Evolutionary conservation across 2,329 filamentous ascomycete genomes (phyloP).

Genomic region (Exophiala viscosa): DNA sequence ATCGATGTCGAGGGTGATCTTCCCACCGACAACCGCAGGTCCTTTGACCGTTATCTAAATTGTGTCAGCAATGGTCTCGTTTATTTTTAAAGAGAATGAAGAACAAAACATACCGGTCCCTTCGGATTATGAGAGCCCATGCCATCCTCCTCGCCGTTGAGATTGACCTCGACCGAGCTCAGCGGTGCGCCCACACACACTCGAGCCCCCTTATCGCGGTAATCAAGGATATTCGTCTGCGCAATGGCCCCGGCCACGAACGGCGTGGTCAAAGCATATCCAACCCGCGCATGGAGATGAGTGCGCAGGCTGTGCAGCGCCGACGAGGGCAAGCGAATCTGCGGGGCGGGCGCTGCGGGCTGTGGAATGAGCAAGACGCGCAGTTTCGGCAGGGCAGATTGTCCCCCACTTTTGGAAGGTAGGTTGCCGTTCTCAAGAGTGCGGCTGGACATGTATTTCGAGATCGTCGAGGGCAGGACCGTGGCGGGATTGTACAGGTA

Average conservation of each 20-base stretch:
- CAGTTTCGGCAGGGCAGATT: slow-evolving; percentile 58
- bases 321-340: slow-evolving; percentile 62
- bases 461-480: slow-evolving; percentile 11
- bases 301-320: slow-evolving; percentile 77
- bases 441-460: slow-evolving; percentile 42
- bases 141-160: slow-evolving; percentile 43
- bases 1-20: slow-evolving; percentile 17
- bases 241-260: slow-evolving; percentile 84
- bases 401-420: slow-evolving; percentile 57
- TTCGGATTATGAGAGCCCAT: slow-evolving; percentile 41
- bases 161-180: slow-evolving; percentile 72
- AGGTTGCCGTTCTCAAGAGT: slow-evolving; percentile 52
- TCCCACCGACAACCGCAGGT: slow-evolving; percentile 23
- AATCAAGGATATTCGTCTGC: slow-evolving; percentile 86
- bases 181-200: slow-evolving; percentile 71
- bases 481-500: slow-evolving; percentile 59
- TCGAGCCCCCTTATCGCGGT: slow-evolving; percentile 54
- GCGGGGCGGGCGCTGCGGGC: slow-evolving; percentile 57
- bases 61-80: not conserved
- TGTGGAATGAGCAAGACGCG: slow-evolving; percentile 79
- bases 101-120: slow-evolving; percentile 57
- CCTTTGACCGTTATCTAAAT: slow-evolving; percentile 22
- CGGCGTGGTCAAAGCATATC: slow-evolving; percentile 79
- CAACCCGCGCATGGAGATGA: slow-evolving; percentile 72
- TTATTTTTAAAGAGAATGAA: not conserved